phyloP scores from a whole-genome alignment of 202 grass and related monocot genomes.

The Setaria viridis region DNA sequence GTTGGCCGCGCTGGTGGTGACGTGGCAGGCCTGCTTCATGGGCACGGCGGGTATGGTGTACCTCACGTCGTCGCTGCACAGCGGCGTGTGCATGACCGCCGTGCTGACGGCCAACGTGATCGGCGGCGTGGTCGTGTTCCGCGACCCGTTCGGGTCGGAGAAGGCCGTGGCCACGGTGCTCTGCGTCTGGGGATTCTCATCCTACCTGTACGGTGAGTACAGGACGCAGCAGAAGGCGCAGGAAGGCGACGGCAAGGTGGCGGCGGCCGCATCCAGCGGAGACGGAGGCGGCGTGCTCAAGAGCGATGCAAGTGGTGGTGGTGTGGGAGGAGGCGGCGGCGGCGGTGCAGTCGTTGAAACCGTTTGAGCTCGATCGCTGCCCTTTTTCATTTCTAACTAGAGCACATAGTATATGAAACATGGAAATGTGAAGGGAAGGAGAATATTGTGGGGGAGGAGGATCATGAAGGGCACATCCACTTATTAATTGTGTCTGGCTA shows the following conservation, averaged over 20 bases:
- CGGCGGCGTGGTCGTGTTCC: conserved; percentile 77
- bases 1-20: conserved; percentile 57
- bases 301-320: conserved; percentile 39
- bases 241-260: conserved; percentile 43
- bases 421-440: conserved; percentile 22
- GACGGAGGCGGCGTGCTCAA: conserved; percentile 20
- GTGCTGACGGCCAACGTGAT: conserved; percentile 85
- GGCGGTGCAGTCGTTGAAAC: conserved; percentile 43
- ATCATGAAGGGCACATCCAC: conserved; percentile 14
- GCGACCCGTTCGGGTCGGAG: conserved; percentile 73
- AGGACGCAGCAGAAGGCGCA: conserved; percentile 44
- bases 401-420: conserved; percentile 26
- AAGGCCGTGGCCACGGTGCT: conserved; percentile 84
- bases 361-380: conserved; percentile 36
- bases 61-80: conserved; percentile 88
- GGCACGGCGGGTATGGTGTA: conserved; percentile 93
- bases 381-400: neutral
- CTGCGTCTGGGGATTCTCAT: conserved; percentile 93
- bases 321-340: conserved; percentile 8
- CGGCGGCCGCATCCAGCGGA: conserved; percentile 37
- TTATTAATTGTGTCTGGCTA: conserved; percentile 24
- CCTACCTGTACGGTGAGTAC: conserved; percentile 90
- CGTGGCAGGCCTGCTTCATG: conserved; percentile 99
- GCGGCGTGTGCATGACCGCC: conserved; percentile 95
- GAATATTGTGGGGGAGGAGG: neutral